These are phyloP conservation scores for Paramecium bursaria DNA, from an alignment of 73 alveolate genomes.

Conservation along the genomic window DNA sequence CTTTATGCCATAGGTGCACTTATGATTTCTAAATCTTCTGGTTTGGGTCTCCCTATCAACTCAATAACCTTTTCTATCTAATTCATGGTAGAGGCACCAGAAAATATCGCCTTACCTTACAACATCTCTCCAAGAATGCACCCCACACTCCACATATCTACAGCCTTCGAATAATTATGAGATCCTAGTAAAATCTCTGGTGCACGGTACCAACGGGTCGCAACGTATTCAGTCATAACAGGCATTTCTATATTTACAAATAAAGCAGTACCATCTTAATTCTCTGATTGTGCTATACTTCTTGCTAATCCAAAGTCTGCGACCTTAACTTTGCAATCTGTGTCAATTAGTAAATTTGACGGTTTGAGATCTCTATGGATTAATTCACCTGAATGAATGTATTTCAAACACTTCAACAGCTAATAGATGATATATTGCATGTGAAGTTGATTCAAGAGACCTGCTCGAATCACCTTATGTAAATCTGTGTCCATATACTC, in stretches of 20 bases:
- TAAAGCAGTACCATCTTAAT: slow-evolving; percentile 64
- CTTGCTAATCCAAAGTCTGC: slow-evolving; percentile 79
- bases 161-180: slow-evolving; percentile 68
- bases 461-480: slow-evolving; percentile 72
- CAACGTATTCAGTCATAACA: slow-evolving; percentile 71
- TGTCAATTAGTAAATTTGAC: slow-evolving; percentile 64
- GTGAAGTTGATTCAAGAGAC: slow-evolving; percentile 65
- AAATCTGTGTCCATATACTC: slow-evolving; percentile 69
- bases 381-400: slow-evolving; percentile 70
- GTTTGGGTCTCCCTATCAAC: slow-evolving; percentile 81
- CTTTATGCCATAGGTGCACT: slow-evolving; percentile 74
- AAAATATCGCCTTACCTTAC: slow-evolving; percentile 76
- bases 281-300: slow-evolving; percentile 58
- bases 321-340: slow-evolving; percentile 69
- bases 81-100: slow-evolving; percentile 75
- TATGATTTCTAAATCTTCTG: slow-evolving; percentile 81
- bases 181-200: slow-evolving; percentile 76
- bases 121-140: slow-evolving; percentile 75
- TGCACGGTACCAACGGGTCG: slow-evolving; percentile 76
- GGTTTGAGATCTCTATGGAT: slow-evolving; percentile 72
- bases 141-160: slow-evolving; percentile 79
- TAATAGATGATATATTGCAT: slow-evolving; percentile 70
- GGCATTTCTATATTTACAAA: slow-evolving; percentile 60
- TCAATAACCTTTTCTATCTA: slow-evolving; percentile 77
- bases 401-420: slow-evolving; percentile 69